A percentile compares a stretch with the other conserved stretches of the same genome.
These are phyloP conservation scores for Penicillium lividum DNA, from an alignment of 495 filamentous ascomycete genomes.

Conservation along the genomic window DNA sequence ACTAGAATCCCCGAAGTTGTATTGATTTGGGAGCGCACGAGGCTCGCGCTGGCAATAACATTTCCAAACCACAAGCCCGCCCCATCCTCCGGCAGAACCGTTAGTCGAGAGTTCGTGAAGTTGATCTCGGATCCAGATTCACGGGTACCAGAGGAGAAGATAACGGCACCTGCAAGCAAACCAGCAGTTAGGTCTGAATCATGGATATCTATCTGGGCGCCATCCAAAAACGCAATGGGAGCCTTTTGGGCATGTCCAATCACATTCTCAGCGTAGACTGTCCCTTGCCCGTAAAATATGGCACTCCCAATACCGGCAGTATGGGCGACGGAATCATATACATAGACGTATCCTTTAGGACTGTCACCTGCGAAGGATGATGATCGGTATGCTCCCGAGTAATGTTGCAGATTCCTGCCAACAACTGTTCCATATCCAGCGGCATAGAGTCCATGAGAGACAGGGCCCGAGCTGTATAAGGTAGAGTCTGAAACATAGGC, in stretches of 20 bases:
- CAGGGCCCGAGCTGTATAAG: constrained; percentile 17
- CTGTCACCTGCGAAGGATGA: constrained; percentile 19
- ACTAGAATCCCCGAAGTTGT: constrained; percentile 8
- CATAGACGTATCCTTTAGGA: constrained; percentile 17
- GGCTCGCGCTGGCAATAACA: constrained; percentile 8
- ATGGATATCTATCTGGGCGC: constrained; percentile 2
- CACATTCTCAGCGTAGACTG: constrained; percentile 5
- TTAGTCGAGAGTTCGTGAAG: constrained; percentile 1
- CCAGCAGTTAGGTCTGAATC: constrained; percentile 9
- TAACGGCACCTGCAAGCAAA: constrained; percentile 8
- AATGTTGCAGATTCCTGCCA: constrained; percentile 10
- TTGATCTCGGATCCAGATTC: constrained; percentile 1
- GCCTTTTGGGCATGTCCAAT: constrained; percentile 8
- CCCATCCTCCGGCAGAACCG: neutral
- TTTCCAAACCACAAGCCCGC: constrained; percentile 15
- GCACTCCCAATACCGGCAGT: constrained; percentile 19
- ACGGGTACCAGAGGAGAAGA: constrained; percentile 1
- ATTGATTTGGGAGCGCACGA: constrained; percentile 4
- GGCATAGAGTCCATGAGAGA: constrained; percentile 16
- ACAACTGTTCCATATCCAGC: constrained; percentile 17
- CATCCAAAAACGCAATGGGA: constrained; percentile 9
- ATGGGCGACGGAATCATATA: constrained; percentile 15
- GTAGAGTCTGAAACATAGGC: constrained; percentile 11
- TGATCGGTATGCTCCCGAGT: constrained; percentile 13
- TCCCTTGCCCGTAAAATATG: constrained; percentile 14